A percentile compares a stretch with the other conserved stretches of the same genome.
phyloP scores from a whole-genome alignment of 225 moss, liverwort and hornwort genomes.

The Pseudoscleropodium purum region DNA sequence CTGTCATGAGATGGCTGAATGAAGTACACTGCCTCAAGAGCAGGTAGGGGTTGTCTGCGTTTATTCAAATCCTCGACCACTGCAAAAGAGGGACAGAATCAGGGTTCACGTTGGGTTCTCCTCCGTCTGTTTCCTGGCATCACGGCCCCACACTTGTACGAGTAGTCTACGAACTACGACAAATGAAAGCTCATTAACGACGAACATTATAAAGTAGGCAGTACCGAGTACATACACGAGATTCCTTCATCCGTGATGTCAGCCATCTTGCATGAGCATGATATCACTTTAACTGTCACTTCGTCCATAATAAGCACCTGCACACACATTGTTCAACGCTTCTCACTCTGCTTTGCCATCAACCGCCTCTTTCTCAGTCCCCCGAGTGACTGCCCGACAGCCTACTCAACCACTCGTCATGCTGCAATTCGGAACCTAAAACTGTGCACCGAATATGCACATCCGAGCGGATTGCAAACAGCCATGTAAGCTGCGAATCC shows the following conservation, averaged over 20 bases:
- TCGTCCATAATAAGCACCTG: slow-evolving; percentile 97
- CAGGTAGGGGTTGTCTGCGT: slow-evolving; percentile 82
- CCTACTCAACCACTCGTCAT: neutral
- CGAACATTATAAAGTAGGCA: neutral
- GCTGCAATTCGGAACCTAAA: neutral
- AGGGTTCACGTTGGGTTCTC: neutral
- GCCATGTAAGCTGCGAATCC: neutral
- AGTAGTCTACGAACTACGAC: neutral
- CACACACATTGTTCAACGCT: slow-evolving; percentile 2
- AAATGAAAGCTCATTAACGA: neutral
- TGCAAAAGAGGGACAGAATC: slow-evolving; percentile 13
- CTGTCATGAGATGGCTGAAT: slow-evolving; percentile 88
- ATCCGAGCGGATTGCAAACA: neutral
- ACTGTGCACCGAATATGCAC: neutral
- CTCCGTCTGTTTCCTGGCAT: neutral
- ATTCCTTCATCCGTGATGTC: slow-evolving; percentile 97
- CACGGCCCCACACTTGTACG: neutral
- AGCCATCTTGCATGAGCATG: slow-evolving; percentile 94
- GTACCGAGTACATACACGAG: slow-evolving; percentile 43
- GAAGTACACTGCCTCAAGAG: slow-evolving; percentile 87
- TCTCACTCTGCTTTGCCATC: neutral
- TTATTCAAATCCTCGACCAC: slow-evolving; percentile 96
- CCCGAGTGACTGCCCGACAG: neutral
- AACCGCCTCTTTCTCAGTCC: neutral
- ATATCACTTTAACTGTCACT: slow-evolving; percentile 87